Conservation (phyloP, 129 eudicot genomes). For the Pittosporum tobira region DNA sequence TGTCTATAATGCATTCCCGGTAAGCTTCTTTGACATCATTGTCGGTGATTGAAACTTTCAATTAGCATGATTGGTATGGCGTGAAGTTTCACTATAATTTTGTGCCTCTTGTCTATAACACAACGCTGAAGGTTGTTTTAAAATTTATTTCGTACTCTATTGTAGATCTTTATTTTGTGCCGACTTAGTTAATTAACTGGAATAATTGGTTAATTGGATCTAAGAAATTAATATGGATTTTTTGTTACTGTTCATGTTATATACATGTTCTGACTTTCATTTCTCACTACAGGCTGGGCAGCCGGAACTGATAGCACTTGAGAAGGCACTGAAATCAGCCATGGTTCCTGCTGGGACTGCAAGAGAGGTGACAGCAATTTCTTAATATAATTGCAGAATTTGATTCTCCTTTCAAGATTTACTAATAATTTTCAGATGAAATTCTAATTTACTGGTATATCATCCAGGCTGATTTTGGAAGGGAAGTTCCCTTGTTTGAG, state of each 20-base stretch:
- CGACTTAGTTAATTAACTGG: neutral
- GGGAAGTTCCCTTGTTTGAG: constrained; percentile 90
- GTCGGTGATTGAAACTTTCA: neutral
- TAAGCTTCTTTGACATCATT: constrained; percentile 28
- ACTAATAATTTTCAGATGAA: constrained; percentile 9
- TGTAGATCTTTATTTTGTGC: neutral
- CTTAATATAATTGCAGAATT: neutral
- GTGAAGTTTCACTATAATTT: neutral
- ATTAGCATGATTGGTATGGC: neutral
- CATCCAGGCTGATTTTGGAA: constrained; percentile 78
- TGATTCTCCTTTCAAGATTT: constrained; percentile 2
- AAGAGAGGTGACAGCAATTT: constrained; percentile 60
- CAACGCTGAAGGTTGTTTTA: neutral
- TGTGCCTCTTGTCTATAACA: neutral
- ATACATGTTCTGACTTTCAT: neutral
- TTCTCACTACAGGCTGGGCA: constrained; percentile 57
- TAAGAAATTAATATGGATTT: too few relatives aligned
- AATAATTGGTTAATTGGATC: neutral
- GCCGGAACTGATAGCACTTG: constrained; percentile 81
- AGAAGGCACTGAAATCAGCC: constrained; percentile 61
- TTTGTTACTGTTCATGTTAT: neutral
- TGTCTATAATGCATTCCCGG: constrained; percentile 83
- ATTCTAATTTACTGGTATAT: constrained; percentile 6
- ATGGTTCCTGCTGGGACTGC: constrained; percentile 80
- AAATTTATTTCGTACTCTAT: too few relatives aligned